These are phyloP conservation scores for Daldinia caldariorum DNA, from an alignment of 495 filamentous ascomycete genomes.

Conservation along the genomic window DNA sequence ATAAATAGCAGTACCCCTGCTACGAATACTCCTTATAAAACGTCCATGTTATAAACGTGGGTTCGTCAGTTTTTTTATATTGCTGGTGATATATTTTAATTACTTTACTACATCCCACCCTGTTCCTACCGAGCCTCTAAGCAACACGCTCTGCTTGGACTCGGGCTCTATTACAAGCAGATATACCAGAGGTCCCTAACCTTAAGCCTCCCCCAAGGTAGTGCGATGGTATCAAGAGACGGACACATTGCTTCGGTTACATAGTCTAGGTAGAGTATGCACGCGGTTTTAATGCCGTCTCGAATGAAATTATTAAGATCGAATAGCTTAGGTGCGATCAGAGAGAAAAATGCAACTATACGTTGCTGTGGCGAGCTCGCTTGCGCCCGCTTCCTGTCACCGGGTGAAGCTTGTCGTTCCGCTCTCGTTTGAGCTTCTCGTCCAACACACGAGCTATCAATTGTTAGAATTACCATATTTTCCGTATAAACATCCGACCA, in stretches of 20 bases:
- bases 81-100: not conserved
- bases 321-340: not conserved
- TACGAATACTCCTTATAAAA: not conserved
- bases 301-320: not conserved
- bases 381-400: constrained; percentile 59
- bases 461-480: constrained; percentile 31
- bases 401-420: constrained; percentile 63
- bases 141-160: not conserved
- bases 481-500: not conserved
- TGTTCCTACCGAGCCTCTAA: not conserved
- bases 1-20: not conserved
- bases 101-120: not conserved
- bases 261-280: not conserved
- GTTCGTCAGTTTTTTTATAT: not conserved
- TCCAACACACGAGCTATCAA: constrained; percentile 63
- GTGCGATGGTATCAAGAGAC: constrained; percentile 12
- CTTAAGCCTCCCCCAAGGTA: not conserved
- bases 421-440: constrained; percentile 67
- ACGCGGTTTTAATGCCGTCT: not conserved
- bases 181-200: not conserved
- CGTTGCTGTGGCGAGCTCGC: constrained; percentile 59
- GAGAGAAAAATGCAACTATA: constrained; percentile 18
- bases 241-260: not conserved
- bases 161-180: not conserved
- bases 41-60: not conserved